Conservation (phyloP, 371 early-diverging fungal genomes). For the Actinomucor elegans region DNA sequence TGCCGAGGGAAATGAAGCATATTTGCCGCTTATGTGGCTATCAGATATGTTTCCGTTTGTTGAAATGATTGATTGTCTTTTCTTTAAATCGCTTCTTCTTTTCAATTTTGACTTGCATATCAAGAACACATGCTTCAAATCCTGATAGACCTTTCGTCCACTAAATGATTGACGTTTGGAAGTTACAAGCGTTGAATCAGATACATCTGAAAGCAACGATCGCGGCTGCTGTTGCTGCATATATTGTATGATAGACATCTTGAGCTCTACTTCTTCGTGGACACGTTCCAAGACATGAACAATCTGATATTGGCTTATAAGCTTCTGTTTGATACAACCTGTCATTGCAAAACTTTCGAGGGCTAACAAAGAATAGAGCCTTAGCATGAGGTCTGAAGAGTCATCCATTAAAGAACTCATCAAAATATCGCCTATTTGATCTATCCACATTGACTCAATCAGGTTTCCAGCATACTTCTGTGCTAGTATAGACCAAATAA, state of each 20-base stretch:
- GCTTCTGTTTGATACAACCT: conserved; percentile 3
- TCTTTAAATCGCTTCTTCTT: too few species aligned
- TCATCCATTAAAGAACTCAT: conserved; percentile 22
- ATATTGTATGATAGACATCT: too few species aligned
- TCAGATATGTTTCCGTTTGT: not conserved
- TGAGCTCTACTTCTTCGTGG: not conserved
- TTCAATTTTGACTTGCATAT: too few species aligned
- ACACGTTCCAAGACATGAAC: not conserved
- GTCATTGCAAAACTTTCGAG: conserved; percentile 48
- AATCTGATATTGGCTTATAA: not conserved
- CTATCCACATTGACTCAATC: conserved; percentile 29
- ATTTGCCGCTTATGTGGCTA: too few species aligned
- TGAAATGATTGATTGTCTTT: not conserved
- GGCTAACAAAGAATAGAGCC: conserved; percentile 34
- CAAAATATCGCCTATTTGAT: conserved; percentile 30
- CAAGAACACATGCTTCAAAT: too few species aligned
- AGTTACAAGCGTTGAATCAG: not conserved
- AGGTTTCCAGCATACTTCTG: conserved; percentile 44
- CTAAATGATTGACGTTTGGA: not conserved
- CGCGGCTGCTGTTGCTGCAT: too few species aligned
- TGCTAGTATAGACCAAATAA: conserved; percentile 53
- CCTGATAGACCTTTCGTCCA: not conserved
- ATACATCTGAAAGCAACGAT: too few species aligned
- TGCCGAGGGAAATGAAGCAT: too few species aligned
- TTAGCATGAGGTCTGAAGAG: conserved; percentile 18